These are phyloP conservation scores for Knufia fluminis DNA, from an alignment of 2,329 filamentous ascomycete genomes.

Conservation along the genomic window DNA sequence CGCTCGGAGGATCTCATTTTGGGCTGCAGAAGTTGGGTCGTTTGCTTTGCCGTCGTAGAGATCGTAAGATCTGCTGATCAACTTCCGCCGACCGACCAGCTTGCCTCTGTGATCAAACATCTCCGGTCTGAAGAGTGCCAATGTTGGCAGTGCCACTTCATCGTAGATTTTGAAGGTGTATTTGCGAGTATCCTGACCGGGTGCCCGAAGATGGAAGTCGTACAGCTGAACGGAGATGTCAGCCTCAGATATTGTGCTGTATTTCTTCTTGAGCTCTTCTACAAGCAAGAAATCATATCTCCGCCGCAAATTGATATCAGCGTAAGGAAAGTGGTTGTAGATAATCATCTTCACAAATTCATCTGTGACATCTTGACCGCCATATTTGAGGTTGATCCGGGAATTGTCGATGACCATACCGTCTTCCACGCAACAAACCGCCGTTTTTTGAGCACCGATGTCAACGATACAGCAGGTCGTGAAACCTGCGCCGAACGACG, in stretches of 20 bases:
- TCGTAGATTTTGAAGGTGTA: slow-evolving; percentile 97
- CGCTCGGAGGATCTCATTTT: slow-evolving; percentile 55
- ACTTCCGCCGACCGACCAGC: slow-evolving; percentile 65
- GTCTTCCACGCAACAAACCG: slow-evolving; percentile 92
- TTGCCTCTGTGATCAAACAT: slow-evolving; percentile 72
- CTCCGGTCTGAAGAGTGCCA: slow-evolving; percentile 84
- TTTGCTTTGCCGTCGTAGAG: slow-evolving; percentile 89
- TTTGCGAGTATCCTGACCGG: slow-evolving; percentile 80
- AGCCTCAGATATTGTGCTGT: slow-evolving; percentile 82
- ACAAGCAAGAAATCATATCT: slow-evolving; percentile 89
- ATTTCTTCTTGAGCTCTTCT: slow-evolving; percentile 89
- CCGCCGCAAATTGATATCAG: slow-evolving; percentile 81
- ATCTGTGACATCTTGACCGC: slow-evolving; percentile 85
- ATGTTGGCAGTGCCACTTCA: slow-evolving; percentile 84
- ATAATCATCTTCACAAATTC: slow-evolving; percentile 98
- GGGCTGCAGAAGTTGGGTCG: slow-evolving; percentile 77
- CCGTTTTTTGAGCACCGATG: slow-evolving; percentile 93
- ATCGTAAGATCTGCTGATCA: slow-evolving; percentile 83
- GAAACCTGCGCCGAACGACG: slow-evolving; percentile 89
- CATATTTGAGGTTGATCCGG: slow-evolving; percentile 87
- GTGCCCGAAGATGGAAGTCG: slow-evolving; percentile 82
- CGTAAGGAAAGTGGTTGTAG: slow-evolving; percentile 88
- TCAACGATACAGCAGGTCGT: slow-evolving; percentile 92
- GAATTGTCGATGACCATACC: slow-evolving; percentile 93
- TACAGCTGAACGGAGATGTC: slow-evolving; percentile 81